Evolutionary conservation across 140 eudicot genomes (phyloP).

Genomic region (Erigeron philadelphicus): DNA sequence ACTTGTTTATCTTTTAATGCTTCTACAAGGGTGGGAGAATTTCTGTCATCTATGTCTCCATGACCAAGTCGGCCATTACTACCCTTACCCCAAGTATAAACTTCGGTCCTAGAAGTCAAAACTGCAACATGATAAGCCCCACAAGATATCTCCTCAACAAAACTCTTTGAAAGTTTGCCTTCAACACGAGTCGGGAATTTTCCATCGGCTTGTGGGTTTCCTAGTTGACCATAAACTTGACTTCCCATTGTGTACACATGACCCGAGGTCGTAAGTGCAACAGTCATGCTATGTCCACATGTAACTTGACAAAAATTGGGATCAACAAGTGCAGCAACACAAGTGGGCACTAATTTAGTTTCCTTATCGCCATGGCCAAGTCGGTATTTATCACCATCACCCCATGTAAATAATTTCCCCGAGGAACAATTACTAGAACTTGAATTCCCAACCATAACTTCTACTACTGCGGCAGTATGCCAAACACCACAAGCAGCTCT

Average conservation of each 20-base stretch:
- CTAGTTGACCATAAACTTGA: conserved; percentile 95
- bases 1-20: conserved; percentile 90
- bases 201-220: conserved; percentile 83
- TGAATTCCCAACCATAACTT: conserved; percentile 88
- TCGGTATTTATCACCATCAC: conserved; percentile 93
- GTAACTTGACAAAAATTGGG: conserved; percentile 91
- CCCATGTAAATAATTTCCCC: conserved; percentile 92
- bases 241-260: conserved; percentile 96
- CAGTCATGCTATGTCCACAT: conserved; percentile 93
- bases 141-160: conserved; percentile 94
- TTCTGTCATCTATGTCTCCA: conserved; percentile 80
- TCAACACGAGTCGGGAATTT: conserved; percentile 83
- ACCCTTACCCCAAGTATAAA: conserved; percentile 98
- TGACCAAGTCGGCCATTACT: conserved; percentile 92
- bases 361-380: conserved; percentile 97
- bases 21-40: conserved; percentile 71
- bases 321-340: conserved; percentile 96
- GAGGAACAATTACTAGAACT: conserved; percentile 86
- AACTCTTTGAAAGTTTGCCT: conserved; percentile 64
- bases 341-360: conserved; percentile 89
- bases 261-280: conserved; percentile 86
- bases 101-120: conserved; percentile 90
- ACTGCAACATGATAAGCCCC: conserved; percentile 96
- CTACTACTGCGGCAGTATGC: conserved; percentile 99
- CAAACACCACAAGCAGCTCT: conserved; percentile 95